Evolutionary conservation across 2,329 filamentous ascomycete species (phyloP).

Genomic region (Fusarium siculi): DNA sequence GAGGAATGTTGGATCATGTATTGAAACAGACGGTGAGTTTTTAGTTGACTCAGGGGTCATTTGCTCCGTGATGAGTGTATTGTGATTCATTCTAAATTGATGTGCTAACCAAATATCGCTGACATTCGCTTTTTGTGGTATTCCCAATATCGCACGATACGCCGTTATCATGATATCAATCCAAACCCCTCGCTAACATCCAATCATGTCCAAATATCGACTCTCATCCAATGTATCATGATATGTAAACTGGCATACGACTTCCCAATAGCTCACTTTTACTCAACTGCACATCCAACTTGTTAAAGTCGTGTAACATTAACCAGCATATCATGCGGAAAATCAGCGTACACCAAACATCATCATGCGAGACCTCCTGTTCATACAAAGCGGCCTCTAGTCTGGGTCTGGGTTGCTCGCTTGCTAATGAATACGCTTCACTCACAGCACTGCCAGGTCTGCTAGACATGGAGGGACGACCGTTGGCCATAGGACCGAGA

Average conservation of each 20-base stretch:
- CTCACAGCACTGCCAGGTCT: conserved; percentile 28
- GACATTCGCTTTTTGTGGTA: neutral
- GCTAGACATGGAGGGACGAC: conserved; percentile 7
- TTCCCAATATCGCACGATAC: conserved; percentile 2
- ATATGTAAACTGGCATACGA: conserved; percentile 66
- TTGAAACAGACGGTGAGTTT: conserved; percentile 6
- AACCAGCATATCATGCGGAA: conserved; percentile 70
- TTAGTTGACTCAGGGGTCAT: neutral
- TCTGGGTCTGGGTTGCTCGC: conserved; percentile 6
- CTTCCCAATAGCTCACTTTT: conserved; percentile 66
- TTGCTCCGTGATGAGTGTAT: neutral
- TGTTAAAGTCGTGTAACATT: conserved; percentile 66
- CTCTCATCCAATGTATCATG: conserved; percentile 31
- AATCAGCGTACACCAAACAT: conserved; percentile 65
- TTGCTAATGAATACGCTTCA: conserved; percentile 20
- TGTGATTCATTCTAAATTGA: neutral
- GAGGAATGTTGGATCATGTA: conserved; percentile 23
- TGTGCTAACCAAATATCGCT: neutral
- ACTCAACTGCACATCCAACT: conserved; percentile 62
- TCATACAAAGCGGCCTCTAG: conserved; percentile 33
- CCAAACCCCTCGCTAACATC: neutral
- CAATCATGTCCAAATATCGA: neutral
- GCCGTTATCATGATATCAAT: conserved; percentile 21
- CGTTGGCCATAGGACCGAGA: conserved; percentile 15
- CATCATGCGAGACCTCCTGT: conserved; percentile 48